Conservation (phyloP, 345 rosid species). For the Euphorbia tirucalli region DNA sequence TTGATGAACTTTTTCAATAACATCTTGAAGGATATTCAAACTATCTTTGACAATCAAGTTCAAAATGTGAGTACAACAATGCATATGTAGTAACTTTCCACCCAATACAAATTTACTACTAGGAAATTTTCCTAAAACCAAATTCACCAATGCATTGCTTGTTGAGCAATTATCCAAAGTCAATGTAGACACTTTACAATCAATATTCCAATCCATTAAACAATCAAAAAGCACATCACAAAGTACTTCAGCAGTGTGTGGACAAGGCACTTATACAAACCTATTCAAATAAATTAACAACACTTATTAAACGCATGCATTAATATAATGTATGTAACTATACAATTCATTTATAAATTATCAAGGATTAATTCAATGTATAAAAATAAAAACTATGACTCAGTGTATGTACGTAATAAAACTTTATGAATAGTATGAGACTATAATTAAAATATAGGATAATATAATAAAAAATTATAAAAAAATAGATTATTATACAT, state of each 20-base stretch:
- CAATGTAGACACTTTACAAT: not conserved
- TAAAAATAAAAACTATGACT: too few relatives aligned
- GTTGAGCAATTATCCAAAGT: not conserved
- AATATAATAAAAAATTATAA: too few relatives aligned
- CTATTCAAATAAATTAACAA: too few relatives aligned
- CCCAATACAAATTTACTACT: too few relatives aligned
- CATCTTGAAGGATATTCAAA: not conserved
- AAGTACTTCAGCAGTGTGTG: not conserved
- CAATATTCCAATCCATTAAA: slow-evolving; percentile 2
- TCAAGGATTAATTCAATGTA: too few relatives aligned
- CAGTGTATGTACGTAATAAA: too few relatives aligned
- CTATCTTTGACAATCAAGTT: slow-evolving; percentile 20
- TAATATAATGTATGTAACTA: too few relatives aligned
- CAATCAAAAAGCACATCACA: not conserved
- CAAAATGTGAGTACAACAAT: slow-evolving; percentile 18
- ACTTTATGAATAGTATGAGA: too few relatives aligned
- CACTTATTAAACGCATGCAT: too few relatives aligned
- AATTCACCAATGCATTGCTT: not conserved
- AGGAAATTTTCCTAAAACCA: not conserved
- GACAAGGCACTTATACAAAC: not conserved
- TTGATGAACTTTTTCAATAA: slow-evolving; percentile 17
- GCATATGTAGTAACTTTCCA: not conserved
- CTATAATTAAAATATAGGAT: too few relatives aligned
- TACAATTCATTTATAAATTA: too few relatives aligned
- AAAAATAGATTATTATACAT: too few relatives aligned